Base-by-base conservation (phyloP, 192 early-diverging fungal genomes). In the Coemansia asiatica region DNA sequence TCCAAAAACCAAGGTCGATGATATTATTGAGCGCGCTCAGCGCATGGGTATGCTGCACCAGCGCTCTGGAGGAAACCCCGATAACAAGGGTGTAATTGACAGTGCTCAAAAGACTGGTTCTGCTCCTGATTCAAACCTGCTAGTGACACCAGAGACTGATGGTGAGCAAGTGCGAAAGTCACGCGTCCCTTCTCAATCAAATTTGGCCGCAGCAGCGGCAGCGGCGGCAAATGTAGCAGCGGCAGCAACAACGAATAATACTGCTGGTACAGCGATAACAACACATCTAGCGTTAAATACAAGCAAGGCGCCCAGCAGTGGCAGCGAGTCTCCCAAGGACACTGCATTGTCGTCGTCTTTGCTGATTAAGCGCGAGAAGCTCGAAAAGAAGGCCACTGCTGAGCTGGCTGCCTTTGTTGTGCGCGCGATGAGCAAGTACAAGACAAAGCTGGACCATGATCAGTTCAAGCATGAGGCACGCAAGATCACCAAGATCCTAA, bases 381-480 rank as follows among this genome's bases (percentile, higher is more conserved):
- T 74, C 27, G 82, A 83, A 50, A 70, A 71, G 55, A 69, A 69
- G 60, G 82, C 74, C 0, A 69, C 68, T 18, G 57, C 72, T 1
- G 77, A 80, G 63, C 56, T 84, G 66, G 83, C 83, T 0, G 51
- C 53, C n/a, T 76, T 79, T 69, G 83, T 84, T 27, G 78, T 76
- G 46, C 63, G 66, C 15, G 57, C 44, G 6, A 63, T 84, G 67
- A 74, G 64, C 66, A 77, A 75, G 64, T 78, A 76, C 75, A 81
- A 78, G 64, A 36, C 47, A 19, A 68, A 78, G 60, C 35, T 84
- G 29, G 75, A 65, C 25, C 74, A 74, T 58, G 78, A 77, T 13
- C 64, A 74, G 25, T 84, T 84, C 48, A 84, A 84, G 72, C 74
- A 72, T 48, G 76, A 79, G 63, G 83, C 83, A 3, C 71, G 75